phyloP scores from a whole-genome alignment of 257 asterid genomes.

The Striga asiatica region DNA sequence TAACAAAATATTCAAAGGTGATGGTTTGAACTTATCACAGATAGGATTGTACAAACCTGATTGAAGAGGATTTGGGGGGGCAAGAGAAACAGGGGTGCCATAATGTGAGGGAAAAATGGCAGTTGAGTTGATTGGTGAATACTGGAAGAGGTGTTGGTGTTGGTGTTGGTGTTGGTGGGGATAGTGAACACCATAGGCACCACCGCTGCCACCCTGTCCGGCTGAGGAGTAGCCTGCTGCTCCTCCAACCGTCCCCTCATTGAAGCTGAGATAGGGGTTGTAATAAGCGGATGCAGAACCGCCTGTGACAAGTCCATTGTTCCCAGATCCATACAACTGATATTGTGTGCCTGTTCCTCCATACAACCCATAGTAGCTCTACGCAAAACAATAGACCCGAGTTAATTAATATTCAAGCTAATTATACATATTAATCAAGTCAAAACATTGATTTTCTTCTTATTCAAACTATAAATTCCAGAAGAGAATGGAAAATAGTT shows the following conservation, averaged over 20 bases:
- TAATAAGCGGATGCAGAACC: constrained; percentile 42
- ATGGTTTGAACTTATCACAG: too few species aligned
- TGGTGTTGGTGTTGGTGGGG: constrained; percentile 85
- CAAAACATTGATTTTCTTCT: too few species aligned
- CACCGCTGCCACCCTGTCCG: constrained; percentile 40
- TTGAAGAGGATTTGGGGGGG: constrained; percentile 64
- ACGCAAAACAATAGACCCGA: background rate
- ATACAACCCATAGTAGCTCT: constrained; percentile 74
- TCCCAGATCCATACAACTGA: constrained; percentile 55
- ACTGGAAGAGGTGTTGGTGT: constrained; percentile 66
- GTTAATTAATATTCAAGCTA: too few species aligned
- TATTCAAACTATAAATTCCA: background rate
- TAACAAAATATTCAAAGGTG: too few species aligned
- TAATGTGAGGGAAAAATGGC: constrained; percentile 68
- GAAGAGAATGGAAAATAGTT: background rate
- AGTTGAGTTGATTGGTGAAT: constrained; percentile 39
- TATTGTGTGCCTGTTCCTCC: constrained; percentile 66
- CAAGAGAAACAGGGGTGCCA: constrained; percentile 61
- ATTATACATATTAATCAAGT: background rate
- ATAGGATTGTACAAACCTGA: constrained; percentile 76
- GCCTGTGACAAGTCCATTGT: constrained; percentile 44
- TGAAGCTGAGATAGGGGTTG: constrained; percentile 69
- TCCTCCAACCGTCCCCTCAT: constrained; percentile 40
- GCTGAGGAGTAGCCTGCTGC: constrained; percentile 48
- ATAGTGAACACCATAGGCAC: constrained; percentile 51